Conservation (phyloP, 495 filamentous ascomycete genomes). For the Umbilicaria muhlenbergii region DNA sequence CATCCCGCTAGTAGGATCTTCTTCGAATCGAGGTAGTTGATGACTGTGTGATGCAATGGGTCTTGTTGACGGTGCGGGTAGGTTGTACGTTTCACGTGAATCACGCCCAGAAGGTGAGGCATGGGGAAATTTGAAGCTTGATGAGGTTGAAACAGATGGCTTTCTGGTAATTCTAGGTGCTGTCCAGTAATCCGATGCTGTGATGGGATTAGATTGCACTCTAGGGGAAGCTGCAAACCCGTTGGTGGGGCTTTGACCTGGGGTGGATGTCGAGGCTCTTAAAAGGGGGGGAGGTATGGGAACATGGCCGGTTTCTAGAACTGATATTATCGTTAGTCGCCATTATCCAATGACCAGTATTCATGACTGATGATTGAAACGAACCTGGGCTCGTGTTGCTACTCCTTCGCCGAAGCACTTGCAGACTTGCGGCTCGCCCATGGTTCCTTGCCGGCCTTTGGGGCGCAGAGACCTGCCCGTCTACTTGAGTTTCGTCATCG, state of each 20-base stretch:
- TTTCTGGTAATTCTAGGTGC: conserved; percentile 22
- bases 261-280: conserved; percentile 1
- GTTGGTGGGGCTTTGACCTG: not conserved
- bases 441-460: conserved; percentile 45
- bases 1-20: conserved; percentile 7
- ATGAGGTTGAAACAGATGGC: conserved; percentile 28
- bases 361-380: conserved; percentile 1
- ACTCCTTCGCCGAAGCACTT: conserved; percentile 47
- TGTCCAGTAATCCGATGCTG: conserved; percentile 18
- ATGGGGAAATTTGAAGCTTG: conserved; percentile 51
- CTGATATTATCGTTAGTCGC: conserved; percentile 1
- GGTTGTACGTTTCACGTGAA: not conserved
- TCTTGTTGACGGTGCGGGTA: too few species aligned
- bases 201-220: too few species aligned
- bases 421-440: conserved; percentile 70
- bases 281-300: conserved; percentile 1
- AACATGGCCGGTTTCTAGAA: conserved; percentile 5
- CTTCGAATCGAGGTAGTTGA: conserved; percentile 5
- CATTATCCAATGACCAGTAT: too few species aligned
- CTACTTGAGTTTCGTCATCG: conserved; percentile 23
- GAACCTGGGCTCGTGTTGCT: conserved; percentile 18
- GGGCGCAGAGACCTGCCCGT: conserved; percentile 12
- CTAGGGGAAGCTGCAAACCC: too few species aligned
- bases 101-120: conserved; percentile 19
- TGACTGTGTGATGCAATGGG: not conserved